Evolutionary conservation across 2,329 filamentous ascomycete genomes (phyloP).

Genomic region (Fusarium sublunatum): DNA sequence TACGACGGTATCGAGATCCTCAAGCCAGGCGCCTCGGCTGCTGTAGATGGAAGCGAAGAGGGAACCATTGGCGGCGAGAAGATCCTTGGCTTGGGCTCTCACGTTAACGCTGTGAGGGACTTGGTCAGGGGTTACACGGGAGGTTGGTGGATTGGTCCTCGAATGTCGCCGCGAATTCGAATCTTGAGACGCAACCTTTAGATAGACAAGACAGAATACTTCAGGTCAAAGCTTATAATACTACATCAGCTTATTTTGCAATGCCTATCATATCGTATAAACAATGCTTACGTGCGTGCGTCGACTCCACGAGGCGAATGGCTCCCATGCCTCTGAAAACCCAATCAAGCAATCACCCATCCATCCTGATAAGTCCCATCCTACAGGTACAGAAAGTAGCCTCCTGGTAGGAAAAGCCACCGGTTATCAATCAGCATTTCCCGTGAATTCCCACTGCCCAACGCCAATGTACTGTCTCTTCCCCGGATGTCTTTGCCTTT

Average conservation of each 20-base stretch:
- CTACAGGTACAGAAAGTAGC: slow-evolving; percentile 23
- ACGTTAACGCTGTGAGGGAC: slow-evolving; percentile 54
- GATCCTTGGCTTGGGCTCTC: slow-evolving; percentile 60
- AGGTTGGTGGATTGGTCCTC: slow-evolving; percentile 74
- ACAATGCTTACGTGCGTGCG: slow-evolving; percentile 32
- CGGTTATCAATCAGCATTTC: slow-evolving; percentile 15
- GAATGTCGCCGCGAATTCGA: slow-evolving; percentile 67
- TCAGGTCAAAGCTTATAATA: slow-evolving; percentile 20
- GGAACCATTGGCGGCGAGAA: slow-evolving; percentile 31
- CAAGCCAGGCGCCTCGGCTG: slow-evolving; percentile 55
- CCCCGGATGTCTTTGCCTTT: slow-evolving; percentile 21
- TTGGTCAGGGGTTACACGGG: slow-evolving; percentile 60
- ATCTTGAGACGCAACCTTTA: slow-evolving; percentile 55
- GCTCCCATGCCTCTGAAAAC: slow-evolving; percentile 12
- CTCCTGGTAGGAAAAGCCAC: slow-evolving; percentile 8
- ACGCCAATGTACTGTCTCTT: slow-evolving; percentile 42
- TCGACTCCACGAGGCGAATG: slow-evolving; percentile 28
- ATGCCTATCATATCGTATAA: slow-evolving; percentile 34
- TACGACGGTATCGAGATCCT: slow-evolving; percentile 70
- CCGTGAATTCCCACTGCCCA: slow-evolving; percentile 37
- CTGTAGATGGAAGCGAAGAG: slow-evolving; percentile 13
- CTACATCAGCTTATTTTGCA: slow-evolving; percentile 28
- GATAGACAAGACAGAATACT: neutral
- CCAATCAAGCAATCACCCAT: neutral
- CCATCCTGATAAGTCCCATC: slow-evolving; percentile 16